Evolutionary conservation across 2,329 filamentous ascomycete genomes (phyloP).

Genomic region (Nemania abortiva): DNA sequence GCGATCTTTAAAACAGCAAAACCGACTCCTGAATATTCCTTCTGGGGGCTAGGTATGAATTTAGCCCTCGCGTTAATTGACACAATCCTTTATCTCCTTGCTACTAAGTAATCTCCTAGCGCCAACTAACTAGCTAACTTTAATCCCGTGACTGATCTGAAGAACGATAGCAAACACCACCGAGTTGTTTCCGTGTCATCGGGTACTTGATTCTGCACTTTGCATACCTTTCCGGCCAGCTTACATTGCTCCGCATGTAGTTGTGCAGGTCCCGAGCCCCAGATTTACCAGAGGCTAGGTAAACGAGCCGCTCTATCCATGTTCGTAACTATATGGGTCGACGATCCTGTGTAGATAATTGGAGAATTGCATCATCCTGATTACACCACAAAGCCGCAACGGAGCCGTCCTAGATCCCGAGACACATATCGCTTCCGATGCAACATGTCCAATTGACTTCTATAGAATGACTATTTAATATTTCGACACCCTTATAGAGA

Average conservation of each 20-base stretch:
- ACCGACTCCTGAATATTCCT: constrained; percentile 3
- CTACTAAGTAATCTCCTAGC: background rate
- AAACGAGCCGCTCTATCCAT: constrained; percentile 3
- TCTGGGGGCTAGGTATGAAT: background rate
- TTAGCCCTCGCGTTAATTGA: constrained; percentile 2
- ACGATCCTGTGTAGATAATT: constrained; percentile 14
- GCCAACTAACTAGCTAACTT: background rate
- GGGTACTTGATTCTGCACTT: background rate
- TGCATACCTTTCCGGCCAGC: background rate
- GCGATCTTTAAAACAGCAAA: constrained; percentile 4
- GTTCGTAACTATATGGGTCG: background rate
- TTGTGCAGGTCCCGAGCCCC: constrained; percentile 2
- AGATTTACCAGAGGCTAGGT: constrained; percentile 1
- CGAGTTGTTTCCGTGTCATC: background rate
- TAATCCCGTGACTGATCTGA: background rate
- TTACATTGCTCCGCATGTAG: background rate
- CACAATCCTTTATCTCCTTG: constrained; percentile 8
- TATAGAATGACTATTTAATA: no score
- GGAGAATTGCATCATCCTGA: constrained; percentile 16
- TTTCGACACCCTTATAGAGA: background rate
- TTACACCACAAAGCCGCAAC: constrained; percentile 24
- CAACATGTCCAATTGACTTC: background rate
- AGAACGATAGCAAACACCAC: background rate
- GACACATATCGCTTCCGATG: background rate
- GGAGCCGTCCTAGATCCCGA: constrained; percentile 7